Percentiles rank a stretch among this genome's conserved stretches.
phyloP scores from a whole-genome alignment of 768 basidiomycete species.

The Auricularia cornea region DNA sequence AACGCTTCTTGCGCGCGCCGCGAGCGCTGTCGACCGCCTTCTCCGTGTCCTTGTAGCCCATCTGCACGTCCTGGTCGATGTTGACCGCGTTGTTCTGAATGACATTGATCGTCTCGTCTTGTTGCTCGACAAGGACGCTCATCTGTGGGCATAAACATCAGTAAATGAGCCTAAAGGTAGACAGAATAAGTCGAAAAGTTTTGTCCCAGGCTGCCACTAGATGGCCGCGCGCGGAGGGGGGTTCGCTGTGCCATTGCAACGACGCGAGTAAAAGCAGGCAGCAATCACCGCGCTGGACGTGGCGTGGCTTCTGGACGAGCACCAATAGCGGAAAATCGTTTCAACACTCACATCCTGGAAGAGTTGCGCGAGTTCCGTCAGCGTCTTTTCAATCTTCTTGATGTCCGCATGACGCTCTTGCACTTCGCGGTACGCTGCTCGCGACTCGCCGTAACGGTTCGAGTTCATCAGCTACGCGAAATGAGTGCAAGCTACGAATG shows the following conservation, averaged over 20 bases:
- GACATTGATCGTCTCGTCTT: slow-evolving; percentile 61
- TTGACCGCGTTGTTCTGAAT: slow-evolving; percentile 58
- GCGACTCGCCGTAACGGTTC: slow-evolving; percentile 34
- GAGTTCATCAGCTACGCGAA: slow-evolving; percentile 48
- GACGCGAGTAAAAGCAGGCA: background rate
- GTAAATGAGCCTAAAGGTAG: too few relatives aligned
- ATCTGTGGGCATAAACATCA: too few relatives aligned
- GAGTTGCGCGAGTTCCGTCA: slow-evolving; percentile 63
- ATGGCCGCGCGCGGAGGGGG: too few relatives aligned
- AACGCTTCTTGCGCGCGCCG: slow-evolving; percentile 88
- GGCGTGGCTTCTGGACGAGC: slow-evolving; percentile 23
- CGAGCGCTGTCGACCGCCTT: slow-evolving; percentile 83
- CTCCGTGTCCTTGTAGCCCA: slow-evolving; percentile 64
- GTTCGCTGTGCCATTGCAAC: too few relatives aligned
- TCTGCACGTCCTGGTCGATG: slow-evolving; percentile 61
- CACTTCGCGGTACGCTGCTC: slow-evolving; percentile 38
- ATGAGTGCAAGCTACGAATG: background rate
- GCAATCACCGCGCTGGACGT: background rate
- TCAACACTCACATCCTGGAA: slow-evolving; percentile 72
- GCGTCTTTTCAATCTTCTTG: slow-evolving; percentile 39
- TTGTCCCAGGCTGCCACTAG: too few relatives aligned
- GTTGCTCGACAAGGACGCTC: slow-evolving; percentile 68
- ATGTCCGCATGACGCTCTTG: slow-evolving; percentile 42
- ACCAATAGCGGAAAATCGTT: too few relatives aligned
- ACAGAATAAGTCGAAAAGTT: too few relatives aligned